Evolutionary conservation across 2,329 filamentous ascomycete species (phyloP).

Genomic region (Lachnum nothofagi): DNA sequence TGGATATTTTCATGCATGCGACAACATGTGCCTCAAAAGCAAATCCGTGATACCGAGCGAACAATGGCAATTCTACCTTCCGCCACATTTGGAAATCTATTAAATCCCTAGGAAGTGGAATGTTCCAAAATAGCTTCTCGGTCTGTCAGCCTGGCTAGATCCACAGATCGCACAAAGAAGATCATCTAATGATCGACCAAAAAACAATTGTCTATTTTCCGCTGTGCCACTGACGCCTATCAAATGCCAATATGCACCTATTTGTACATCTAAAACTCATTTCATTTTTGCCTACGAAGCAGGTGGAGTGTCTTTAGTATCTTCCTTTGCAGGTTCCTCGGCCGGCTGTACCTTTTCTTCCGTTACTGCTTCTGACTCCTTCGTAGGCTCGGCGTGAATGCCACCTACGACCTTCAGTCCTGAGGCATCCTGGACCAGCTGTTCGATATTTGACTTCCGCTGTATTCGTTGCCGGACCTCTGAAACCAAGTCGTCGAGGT

Average conservation of each 20-base stretch:
- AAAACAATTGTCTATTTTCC: slow-evolving; percentile 2
- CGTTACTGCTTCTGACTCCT: slow-evolving; percentile 1
- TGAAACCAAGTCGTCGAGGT: slow-evolving; percentile 55
- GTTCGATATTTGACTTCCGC: slow-evolving; percentile 31
- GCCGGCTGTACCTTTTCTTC: slow-evolving; percentile 15
- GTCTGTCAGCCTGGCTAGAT: background rate
- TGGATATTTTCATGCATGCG: no score
- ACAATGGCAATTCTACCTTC: no score
- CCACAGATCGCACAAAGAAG: background rate
- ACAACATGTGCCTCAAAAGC: no score
- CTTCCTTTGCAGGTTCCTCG: slow-evolving; percentile 13
- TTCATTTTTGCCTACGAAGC: slow-evolving; percentile 22
- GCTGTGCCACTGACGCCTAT: background rate
- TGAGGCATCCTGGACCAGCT: slow-evolving; percentile 24
- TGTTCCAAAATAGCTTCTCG: slow-evolving; percentile 4
- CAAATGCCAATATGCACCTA: slow-evolving; percentile 1
- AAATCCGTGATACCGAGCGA: no score
- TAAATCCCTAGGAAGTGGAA: no score
- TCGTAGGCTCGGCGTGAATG: slow-evolving; percentile 24
- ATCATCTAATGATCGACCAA: slow-evolving; percentile 8
- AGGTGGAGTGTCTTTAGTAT: slow-evolving; percentile 21
- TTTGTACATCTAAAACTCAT: slow-evolving; percentile 2
- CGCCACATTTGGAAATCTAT: slow-evolving; percentile 1
- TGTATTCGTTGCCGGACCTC: slow-evolving; percentile 55
- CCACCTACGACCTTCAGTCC: slow-evolving; percentile 31